phyloP scores from a whole-genome alignment of 2,329 filamentous ascomycete genomes.

The Monilinia aucupariae region DNA sequence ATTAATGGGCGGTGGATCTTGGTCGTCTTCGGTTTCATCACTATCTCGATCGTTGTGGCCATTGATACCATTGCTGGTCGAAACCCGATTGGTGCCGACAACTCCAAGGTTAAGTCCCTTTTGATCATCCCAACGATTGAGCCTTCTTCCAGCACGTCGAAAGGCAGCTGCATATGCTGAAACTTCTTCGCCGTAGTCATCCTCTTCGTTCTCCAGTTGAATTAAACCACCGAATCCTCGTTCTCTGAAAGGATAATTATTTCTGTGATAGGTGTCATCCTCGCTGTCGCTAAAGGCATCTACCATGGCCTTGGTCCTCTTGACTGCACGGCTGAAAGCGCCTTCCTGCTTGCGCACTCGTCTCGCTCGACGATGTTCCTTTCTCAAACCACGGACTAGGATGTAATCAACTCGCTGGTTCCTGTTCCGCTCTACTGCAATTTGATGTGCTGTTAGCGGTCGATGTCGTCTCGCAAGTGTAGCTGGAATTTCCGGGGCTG shows the following conservation, averaged over 20 bases:
- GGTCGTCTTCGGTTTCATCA: slow-evolving; percentile 36
- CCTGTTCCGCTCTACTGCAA: slow-evolving; percentile 73
- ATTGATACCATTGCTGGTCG: slow-evolving; percentile 23
- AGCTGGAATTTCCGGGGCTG: slow-evolving; percentile 46
- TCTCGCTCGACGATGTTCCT: slow-evolving; percentile 57
- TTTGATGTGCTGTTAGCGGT: slow-evolving; percentile 74
- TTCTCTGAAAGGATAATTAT: slow-evolving; percentile 44
- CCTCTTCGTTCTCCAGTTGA: slow-evolving; percentile 54
- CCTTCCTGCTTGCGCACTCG: slow-evolving; percentile 60
- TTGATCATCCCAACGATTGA: slow-evolving; percentile 63
- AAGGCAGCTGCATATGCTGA: slow-evolving; percentile 61
- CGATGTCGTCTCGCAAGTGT: slow-evolving; percentile 54
- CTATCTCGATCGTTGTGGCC: slow-evolving; percentile 26
- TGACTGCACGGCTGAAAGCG: slow-evolving; percentile 60
- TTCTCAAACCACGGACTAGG: slow-evolving; percentile 66
- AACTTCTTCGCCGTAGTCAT: slow-evolving; percentile 74
- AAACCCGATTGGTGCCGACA: slow-evolving; percentile 31
- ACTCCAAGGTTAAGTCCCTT: slow-evolving; percentile 30
- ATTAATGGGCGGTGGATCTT: slow-evolving; percentile 34
- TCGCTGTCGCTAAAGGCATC: slow-evolving; percentile 60
- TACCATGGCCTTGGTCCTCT: slow-evolving; percentile 52
- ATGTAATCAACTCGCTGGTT: slow-evolving; percentile 77
- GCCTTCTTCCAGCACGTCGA: slow-evolving; percentile 55
- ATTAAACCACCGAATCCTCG: slow-evolving; percentile 59
- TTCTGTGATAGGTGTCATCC: slow-evolving; percentile 44